phyloP scores from a whole-genome alignment of 106 monocot genomes.

The Narthecium ossifragum region DNA sequence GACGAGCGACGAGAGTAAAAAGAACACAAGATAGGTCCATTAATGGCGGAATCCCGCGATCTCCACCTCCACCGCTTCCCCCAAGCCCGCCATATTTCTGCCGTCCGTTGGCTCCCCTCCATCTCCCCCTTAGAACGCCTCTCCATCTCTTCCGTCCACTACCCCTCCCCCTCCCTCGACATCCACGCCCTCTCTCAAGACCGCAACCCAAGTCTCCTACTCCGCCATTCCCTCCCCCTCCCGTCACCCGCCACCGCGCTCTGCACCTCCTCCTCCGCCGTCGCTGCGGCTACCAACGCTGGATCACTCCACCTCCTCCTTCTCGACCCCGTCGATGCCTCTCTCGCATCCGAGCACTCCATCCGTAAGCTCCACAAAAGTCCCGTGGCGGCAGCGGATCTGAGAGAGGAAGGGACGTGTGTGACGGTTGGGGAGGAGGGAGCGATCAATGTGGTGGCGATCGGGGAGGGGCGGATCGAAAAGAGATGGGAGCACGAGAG shows the following conservation, averaged over 20 bases:
- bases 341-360: conserved; percentile 26
- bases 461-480: conserved; percentile 48
- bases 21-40: neutral
- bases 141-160: conserved; percentile 42
- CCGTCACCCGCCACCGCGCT: conserved; percentile 53
- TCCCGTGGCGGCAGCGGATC: conserved; percentile 43
- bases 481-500: conserved; percentile 40
- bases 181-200: conserved; percentile 34
- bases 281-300: conserved; percentile 42
- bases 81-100: conserved; percentile 40
- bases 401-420: conserved; percentile 39
- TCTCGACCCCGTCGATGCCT: conserved; percentile 42
- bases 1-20: too few species aligned
- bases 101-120: conserved; percentile 64
- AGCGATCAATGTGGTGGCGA: conserved; percentile 61
- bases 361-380: conserved; percentile 31
- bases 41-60: conserved; percentile 8
- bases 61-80: conserved; percentile 41
- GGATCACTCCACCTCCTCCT: conserved; percentile 55
- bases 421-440: conserved; percentile 87
- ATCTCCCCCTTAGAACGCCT: conserved; percentile 59
- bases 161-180: conserved; percentile 40
- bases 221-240: conserved; percentile 28
- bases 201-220: conserved; percentile 23
- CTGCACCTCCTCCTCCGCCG: conserved; percentile 14